Conservation (phyloP, 2,329 filamentous ascomycete species). For the Calonectria leucothoes region DNA sequence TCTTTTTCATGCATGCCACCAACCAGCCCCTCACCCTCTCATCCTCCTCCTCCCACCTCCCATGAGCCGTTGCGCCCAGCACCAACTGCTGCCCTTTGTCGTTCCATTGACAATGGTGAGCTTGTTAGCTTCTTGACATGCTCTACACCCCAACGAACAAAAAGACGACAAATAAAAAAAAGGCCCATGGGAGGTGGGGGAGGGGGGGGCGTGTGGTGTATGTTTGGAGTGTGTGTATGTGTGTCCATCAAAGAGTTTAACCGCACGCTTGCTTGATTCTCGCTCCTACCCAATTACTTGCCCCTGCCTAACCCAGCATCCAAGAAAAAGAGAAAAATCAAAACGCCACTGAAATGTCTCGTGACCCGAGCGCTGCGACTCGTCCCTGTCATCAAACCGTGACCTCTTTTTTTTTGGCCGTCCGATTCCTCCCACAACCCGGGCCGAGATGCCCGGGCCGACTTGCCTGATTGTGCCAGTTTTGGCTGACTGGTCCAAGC, state of each 20-base stretch:
- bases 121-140: not conserved
- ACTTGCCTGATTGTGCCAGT: not conserved
- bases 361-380: not conserved
- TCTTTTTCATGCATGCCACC: conserved; percentile 11
- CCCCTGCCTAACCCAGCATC: not conserved
- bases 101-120: not conserved
- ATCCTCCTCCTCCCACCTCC: not conserved
- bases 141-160: not conserved
- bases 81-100: not conserved
- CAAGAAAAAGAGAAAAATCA: not conserved
- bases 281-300: not conserved
- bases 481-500: not conserved
- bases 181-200: not conserved
- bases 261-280: not conserved
- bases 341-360: not conserved
- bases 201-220: not conserved
- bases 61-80: too few relatives aligned
- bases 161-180: not conserved
- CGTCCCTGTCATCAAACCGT: not conserved
- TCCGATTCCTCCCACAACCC: not conserved
- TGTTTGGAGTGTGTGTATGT: not conserved
- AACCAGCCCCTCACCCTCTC: not conserved
- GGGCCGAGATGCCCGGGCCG: not conserved
- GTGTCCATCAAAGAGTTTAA: not conserved
- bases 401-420: not conserved